phyloP scores from a whole-genome alignment of 768 basidiomycete species.

The Pleurotus tuoliensis region DNA sequence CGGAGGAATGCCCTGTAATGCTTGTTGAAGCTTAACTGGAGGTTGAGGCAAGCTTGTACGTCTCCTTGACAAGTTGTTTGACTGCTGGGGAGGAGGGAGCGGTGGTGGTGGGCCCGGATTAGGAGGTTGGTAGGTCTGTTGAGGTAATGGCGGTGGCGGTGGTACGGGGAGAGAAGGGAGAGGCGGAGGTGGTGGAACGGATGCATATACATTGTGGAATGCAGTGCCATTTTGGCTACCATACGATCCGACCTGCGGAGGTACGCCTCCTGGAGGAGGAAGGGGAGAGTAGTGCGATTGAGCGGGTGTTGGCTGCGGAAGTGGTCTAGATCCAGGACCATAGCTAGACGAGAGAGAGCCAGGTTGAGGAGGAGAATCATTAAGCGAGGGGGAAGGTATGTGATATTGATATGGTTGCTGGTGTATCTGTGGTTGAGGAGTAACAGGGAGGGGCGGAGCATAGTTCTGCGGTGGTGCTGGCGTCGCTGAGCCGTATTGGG shows the following conservation, averaged over 20 bases:
- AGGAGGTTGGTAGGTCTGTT: constrained; percentile 7
- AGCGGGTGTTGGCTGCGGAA: constrained; percentile 43
- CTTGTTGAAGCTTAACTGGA: constrained; percentile 37
- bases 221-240: constrained; percentile 18
- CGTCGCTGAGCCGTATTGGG: constrained; percentile 30
- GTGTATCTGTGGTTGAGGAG: constrained; percentile 25
- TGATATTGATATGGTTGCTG: constrained; percentile 23
- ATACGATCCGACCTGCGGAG: constrained; percentile 22
- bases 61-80: constrained; percentile 27
- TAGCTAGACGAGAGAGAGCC: constrained; percentile 22
- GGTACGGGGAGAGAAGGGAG: constrained; percentile 17
- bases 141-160: constrained; percentile 22
- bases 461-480: constrained; percentile 38
- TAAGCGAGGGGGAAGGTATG: constrained; percentile 30
- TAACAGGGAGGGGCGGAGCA: constrained; percentile 22
- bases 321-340: constrained; percentile 35
- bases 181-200: constrained; percentile 33
- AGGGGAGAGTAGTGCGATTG: constrained; percentile 29
- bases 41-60: constrained; percentile 50
- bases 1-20: constrained; percentile 22
- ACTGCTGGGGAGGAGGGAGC: constrained; percentile 16
- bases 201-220: constrained; percentile 25
- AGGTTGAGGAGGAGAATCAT: constrained; percentile 26
- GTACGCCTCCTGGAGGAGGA: constrained; percentile 21
- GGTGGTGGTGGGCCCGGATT: constrained; percentile 28